These are phyloP conservation scores for Apophysomyces trapeziformis DNA, from an alignment of 371 early-diverging fungal genomes.

Conservation along the genomic window DNA sequence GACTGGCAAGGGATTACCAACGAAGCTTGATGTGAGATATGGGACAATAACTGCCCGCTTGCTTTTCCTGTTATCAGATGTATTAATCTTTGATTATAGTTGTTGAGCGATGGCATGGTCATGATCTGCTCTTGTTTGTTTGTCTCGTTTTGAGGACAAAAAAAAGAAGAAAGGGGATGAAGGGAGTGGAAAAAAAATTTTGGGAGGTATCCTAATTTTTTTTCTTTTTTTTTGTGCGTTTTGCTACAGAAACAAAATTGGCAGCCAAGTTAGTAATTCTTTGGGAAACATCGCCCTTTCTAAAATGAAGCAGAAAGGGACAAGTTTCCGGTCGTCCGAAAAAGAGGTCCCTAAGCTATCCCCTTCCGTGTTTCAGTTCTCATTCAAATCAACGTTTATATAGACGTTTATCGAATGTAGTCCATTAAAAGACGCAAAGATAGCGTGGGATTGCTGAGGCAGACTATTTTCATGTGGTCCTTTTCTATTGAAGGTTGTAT, in stretches of 20 bases:
- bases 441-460: not conserved
- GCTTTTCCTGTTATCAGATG: conserved; percentile 29
- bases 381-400: conserved; percentile 12
- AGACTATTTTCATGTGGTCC: conserved; percentile 1
- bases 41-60: conserved; percentile 23
- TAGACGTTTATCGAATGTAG: not conserved
- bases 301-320: conserved; percentile 12
- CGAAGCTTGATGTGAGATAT: conserved; percentile 30
- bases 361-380: conserved; percentile 24
- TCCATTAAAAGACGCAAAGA: not conserved
- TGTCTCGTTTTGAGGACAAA: conserved; percentile 5
- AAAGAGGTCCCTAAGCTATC: conserved; percentile 13
- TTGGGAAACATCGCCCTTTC: conserved; percentile 14
- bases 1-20: conserved; percentile 25
- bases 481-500: conserved; percentile 6
- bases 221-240: conserved; percentile 12
- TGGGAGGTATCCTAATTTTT: conserved; percentile 4
- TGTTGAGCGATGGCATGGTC: conserved; percentile 5
- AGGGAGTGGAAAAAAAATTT: conserved; percentile 14
- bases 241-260: conserved; percentile 8
- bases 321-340: conserved; percentile 10
- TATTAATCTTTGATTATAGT: conserved; percentile 18
- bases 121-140: conserved; percentile 7
- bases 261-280: conserved; percentile 11
- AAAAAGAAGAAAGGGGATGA: conserved; percentile 16